Base-by-base conservation (phyloP, 257 asterid species). In the Penstemon barbatus region DNA sequence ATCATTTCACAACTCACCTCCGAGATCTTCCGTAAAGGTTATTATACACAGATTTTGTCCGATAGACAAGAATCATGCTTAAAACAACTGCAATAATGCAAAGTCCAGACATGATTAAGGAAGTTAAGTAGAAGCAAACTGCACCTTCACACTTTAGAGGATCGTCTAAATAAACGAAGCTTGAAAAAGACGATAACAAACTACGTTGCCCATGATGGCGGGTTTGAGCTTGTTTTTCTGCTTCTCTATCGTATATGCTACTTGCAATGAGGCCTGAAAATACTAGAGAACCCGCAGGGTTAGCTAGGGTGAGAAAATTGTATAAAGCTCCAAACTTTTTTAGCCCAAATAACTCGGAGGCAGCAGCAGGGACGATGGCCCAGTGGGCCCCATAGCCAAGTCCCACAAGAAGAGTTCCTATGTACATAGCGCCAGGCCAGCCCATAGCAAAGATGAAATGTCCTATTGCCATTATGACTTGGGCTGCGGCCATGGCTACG, bases 331-430 rank as follows among this genome's bases (percentile, higher is more conserved):
- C 97, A 19, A 92, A 92, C 54, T 88, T 92, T 76, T 90, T 92
- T 77, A 92, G 63, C 72, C 97, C 98, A 70, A 92, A 92, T 52
- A 92, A 65, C 79, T 92, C 98, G 0, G 98, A 92, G 19, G 94
- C 92, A 10, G 98, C 79, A 66, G 98, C 97, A 0, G 97, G 98
- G 49, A 92, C 90, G 7, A 92, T 89, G 0, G 98, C 97, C 98
- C 98, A 92, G 75, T 92, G 97, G 10, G 98, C 97, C 39, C 98
- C 98, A 45, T 92, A 92, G 38, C 97, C 98, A 15, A 92, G 91
- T 68, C 98, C 98, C 0, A 89, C 97, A 33, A 92, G 84, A 70
- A 92, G 96, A 4, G 98, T 92, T 63, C 91, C 97, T 0, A 92
- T 52, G 79, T 92, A 87, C 95, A 63, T 18, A 8, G 52, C 41